Percentiles rank a stretch among this genome's conserved stretches.
Conservation (phyloP, 2,329 filamentous ascomycete genomes). For the Epichloe uncinata region DNA sequence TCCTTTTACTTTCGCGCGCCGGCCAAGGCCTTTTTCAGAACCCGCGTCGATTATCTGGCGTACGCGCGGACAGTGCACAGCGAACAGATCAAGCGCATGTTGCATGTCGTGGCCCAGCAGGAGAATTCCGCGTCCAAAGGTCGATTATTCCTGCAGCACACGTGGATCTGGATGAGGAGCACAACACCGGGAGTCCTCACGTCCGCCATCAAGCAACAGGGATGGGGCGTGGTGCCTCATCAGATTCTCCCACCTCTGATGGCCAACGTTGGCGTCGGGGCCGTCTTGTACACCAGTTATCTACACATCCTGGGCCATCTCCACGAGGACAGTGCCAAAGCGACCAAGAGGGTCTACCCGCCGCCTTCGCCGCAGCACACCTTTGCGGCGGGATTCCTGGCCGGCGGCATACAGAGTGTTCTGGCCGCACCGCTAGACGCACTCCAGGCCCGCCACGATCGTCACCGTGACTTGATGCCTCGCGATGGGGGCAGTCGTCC, state of each 20-base stretch:
- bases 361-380: conserved; percentile 50
- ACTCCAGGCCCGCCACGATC: conserved; percentile 54
- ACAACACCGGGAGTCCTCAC: conserved; percentile 58
- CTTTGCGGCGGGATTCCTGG: conserved; percentile 56
- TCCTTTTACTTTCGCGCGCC: conserved; percentile 88
- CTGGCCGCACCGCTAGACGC: conserved; percentile 65
- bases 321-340: conserved; percentile 47
- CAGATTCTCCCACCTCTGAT: conserved; percentile 65
- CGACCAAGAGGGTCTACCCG: conserved; percentile 52
- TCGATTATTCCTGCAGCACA: conserved; percentile 22
- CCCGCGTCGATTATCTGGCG: conserved; percentile 68
- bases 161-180: conserved; percentile 40
- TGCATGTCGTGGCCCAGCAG: conserved; percentile 21
- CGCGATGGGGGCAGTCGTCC: conserved; percentile 27
- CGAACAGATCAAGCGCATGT: conserved; percentile 26
- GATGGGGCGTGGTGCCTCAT: conserved; percentile 61
- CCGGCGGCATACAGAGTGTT: conserved; percentile 56
- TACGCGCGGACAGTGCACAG: conserved; percentile 42
- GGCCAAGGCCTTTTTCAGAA: conserved; percentile 85
- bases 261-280: conserved; percentile 61
- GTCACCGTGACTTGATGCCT: conserved; percentile 37
- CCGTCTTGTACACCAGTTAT: conserved; percentile 64
- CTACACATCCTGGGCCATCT: conserved; percentile 53
- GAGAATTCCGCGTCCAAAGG: conserved; percentile 22
- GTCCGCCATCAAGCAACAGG: conserved; percentile 53